phyloP scores from a whole-genome alignment of 164 flowering plant genomes.

The Sextonia rubra region DNA sequence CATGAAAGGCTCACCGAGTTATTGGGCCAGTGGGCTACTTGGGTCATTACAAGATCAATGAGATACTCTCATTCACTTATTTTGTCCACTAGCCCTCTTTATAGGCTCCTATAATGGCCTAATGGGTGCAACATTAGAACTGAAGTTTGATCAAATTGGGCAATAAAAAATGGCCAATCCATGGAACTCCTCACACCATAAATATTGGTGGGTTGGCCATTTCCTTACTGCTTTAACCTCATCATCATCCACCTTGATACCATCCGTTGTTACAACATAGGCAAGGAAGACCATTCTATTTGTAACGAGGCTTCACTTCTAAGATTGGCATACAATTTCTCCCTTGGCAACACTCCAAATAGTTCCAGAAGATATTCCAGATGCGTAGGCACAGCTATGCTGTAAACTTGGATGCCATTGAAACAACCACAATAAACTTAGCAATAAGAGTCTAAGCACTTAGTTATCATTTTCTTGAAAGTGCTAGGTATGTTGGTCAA shows the following conservation, averaged over 20 bases:
- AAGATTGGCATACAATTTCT: neutral
- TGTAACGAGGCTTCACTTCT: neutral
- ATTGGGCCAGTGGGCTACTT: too few relatives aligned
- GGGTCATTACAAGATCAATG: too few relatives aligned
- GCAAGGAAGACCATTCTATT: neutral
- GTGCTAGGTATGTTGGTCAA: constrained; percentile 3
- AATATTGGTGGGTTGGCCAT: neutral
- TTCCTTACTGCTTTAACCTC: neutral
- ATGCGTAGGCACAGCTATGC: neutral
- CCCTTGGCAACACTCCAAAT: neutral
- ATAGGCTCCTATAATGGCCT: neutral
- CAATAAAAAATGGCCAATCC: neutral
- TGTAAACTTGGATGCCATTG: neutral
- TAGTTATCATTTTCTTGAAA: neutral
- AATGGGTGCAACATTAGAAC: neutral
- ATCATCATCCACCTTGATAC: neutral
- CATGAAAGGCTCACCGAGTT: too few relatives aligned
- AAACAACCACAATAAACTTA: neutral
- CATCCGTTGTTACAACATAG: neutral
- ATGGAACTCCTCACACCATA: neutral
- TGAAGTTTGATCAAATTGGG: neutral
- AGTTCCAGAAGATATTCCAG: neutral
- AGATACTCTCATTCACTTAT: neutral
- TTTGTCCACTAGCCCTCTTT: neutral
- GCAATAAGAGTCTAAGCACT: neutral